Conservation (phyloP, 306 rosid species). For the Medicago ruthenica region DNA sequence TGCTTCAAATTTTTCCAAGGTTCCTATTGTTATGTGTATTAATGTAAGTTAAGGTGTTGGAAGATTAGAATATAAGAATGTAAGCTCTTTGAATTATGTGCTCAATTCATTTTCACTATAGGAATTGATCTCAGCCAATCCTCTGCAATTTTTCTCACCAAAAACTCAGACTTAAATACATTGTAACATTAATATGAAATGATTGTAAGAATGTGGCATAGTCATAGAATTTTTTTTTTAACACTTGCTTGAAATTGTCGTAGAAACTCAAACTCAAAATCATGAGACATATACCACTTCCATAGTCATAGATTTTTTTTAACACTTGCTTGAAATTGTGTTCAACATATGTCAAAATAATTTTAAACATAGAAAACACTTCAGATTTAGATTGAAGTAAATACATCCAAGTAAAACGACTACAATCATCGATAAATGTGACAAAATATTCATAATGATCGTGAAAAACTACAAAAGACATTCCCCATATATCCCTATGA, state of each 20-base stretch:
- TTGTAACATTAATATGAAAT: background rate
- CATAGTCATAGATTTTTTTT: background rate
- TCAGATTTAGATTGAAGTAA: no score
- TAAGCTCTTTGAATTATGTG: background rate
- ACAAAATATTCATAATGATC: no score
- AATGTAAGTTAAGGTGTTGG: background rate
- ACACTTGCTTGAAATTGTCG: no score
- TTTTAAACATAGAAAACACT: no score
- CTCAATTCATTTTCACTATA: background rate
- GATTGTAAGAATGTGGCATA: no score
- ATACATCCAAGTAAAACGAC: no score
- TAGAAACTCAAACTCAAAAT: no score
- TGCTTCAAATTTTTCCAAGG: background rate
- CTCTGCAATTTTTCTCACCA: background rate
- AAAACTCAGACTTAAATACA: background rate
- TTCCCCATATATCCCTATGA: background rate
- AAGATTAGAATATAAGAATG: background rate
- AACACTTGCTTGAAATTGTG: no score
- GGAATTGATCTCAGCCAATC: background rate
- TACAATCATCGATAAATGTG: no score
- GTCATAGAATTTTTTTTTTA: no score
- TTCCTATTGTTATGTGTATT: background rate
- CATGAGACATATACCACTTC: background rate
- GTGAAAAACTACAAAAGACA: background rate
- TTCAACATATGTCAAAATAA: no score